phyloP scores from a whole-genome alignment of 2,329 filamentous ascomycete species.

The Colletotrichum musicola region DNA sequence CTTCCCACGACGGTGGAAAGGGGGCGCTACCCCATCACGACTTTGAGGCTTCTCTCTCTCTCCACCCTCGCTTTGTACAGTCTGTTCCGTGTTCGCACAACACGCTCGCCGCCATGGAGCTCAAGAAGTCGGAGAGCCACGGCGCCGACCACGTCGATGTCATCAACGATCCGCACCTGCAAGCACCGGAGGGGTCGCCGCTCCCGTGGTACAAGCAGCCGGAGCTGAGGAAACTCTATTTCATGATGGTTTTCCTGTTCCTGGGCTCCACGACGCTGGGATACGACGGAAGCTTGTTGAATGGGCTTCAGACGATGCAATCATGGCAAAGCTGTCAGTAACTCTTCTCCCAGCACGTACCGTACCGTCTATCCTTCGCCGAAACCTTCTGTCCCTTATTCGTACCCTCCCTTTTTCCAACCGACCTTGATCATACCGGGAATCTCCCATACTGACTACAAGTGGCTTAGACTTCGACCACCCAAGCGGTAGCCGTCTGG shows the following conservation, averaged over 20 bases:
- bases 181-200: slow-evolving; percentile 22
- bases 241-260: slow-evolving; percentile 49
- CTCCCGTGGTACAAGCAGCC: slow-evolving; percentile 48
- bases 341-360: background rate
- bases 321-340: slow-evolving; percentile 56
- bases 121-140: slow-evolving; percentile 28
- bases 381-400: background rate
- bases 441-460: background rate
- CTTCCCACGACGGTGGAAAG: background rate
- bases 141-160: slow-evolving; percentile 19
- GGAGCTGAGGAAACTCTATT: slow-evolving; percentile 48
- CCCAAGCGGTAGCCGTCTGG: slow-evolving; percentile 49
- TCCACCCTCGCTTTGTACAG: background rate
- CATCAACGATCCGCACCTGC: slow-evolving; percentile 1
- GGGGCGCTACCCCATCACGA: background rate
- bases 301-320: slow-evolving; percentile 58
- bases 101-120: slow-evolving; percentile 8
- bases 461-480: slow-evolving; percentile 48
- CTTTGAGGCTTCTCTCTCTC: too few relatives aligned
- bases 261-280: slow-evolving; percentile 51
- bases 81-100: background rate
- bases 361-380: background rate
- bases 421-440: background rate
- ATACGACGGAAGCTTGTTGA: slow-evolving; percentile 60
- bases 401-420: background rate